Evolutionary conservation across 495 filamentous ascomycete species (phyloP), one percentile per base, ranked within the genome.

Genomic region (Cetradonia linearis): DNA sequence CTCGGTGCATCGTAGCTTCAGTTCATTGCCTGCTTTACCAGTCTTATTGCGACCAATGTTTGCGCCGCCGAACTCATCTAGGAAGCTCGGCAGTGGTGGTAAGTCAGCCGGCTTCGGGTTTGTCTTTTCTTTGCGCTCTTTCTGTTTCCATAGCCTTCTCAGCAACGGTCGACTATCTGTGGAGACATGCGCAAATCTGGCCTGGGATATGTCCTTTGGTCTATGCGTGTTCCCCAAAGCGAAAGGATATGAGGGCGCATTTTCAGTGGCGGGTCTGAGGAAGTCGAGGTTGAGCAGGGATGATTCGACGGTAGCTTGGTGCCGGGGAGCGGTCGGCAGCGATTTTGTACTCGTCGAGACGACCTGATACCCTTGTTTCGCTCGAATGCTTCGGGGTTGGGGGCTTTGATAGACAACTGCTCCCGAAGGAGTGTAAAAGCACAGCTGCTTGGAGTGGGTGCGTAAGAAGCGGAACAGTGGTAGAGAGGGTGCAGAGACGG

Each of bases 1-100:
- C 72, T 98, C 93, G 1, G 93, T 98, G 68, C 93, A 98, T 59
- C 93, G 80, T 65, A 98, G 72, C 62, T 86, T 82, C 38, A 88
- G 78, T 70, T 95, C 90, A 62, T 91, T 86, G 10, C 84, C 81
- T 2, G 87, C 82, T 71, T 88, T 92, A 7, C 81, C 79, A 25
- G 81, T 77, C 55, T 90, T 71, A 27, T 77, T 77, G 37, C 88
- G 78, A 55, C 82, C 82, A 56, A 83, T 72, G 25, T 70, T 77
- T 9, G 73, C 74, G 3, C 72, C 74, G 28, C 73, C 68, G 13
- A 72, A 73, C 40, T 83, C 81, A 33, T 78, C 74, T 42, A 74
- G 40, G 33, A 77, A 71, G n/a, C 66, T 69, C 27, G 76, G 64
- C 3, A 74, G 70, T 31, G 77, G 71, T 8, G 78, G 76, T 1